Evolutionary conservation across 1,139 yeast species (phyloP).

Genomic region (Debaryomyces coudertii): DNA sequence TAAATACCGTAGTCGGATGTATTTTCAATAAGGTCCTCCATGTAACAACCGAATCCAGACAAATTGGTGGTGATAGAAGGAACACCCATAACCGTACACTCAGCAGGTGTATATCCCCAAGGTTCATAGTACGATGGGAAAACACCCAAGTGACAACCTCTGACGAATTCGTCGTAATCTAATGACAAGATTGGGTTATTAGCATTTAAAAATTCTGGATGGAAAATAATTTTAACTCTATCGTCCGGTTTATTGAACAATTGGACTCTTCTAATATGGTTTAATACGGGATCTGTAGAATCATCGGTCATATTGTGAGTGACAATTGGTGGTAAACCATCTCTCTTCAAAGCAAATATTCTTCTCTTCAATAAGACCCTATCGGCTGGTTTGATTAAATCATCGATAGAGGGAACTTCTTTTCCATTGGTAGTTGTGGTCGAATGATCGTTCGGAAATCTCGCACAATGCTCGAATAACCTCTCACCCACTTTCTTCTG

Average conservation of each 20-base stretch:
- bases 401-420: constrained; percentile 68
- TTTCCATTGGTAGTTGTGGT: constrained; percentile 57
- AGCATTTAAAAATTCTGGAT: constrained; percentile 94
- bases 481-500: constrained; percentile 87
- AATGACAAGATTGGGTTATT: constrained; percentile 91
- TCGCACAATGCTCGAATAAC: constrained; percentile 86
- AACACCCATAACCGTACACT: constrained; percentile 99
- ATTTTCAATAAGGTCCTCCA: constrained; percentile 96
- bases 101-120: constrained; percentile 99
- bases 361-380: constrained; percentile 88
- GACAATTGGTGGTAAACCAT: constrained; percentile 88
- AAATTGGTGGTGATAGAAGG: constrained; percentile 97
- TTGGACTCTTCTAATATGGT: constrained; percentile 89
- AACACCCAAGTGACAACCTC: constrained; percentile 98
- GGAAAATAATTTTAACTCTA: constrained; percentile 93
- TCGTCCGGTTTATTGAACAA: constrained; percentile 88
- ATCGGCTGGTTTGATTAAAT: constrained; percentile 84
- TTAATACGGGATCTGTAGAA: constrained; percentile 84
- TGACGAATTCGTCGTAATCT: constrained; percentile 95
- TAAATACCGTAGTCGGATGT: constrained; percentile 96
- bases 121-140: constrained; percentile 99
- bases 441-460: constrained; percentile 64
- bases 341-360: constrained; percentile 89
- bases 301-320: constrained; percentile 98
- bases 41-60: constrained; percentile 97